Base-by-base conservation (phyloP, 768 basidiomycete species). In the Suillus subaureus region DNA sequence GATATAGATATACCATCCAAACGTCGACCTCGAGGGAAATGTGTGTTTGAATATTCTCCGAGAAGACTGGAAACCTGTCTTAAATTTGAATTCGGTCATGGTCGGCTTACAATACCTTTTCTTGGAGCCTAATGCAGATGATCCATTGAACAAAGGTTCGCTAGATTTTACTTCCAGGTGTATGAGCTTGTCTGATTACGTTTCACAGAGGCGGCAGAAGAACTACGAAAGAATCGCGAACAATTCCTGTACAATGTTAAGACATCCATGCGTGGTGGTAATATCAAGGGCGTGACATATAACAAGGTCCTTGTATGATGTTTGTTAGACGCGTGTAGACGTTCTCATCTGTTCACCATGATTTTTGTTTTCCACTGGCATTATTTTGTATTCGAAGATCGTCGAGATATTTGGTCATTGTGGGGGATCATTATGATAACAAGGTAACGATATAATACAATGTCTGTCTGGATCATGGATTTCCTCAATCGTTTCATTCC, bases 41-140 rank as follows among this genome's bases (percentile, higher is more conserved):
- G 97, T 99, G 55, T 99, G 97, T 82, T 78, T 99, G 71, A 99
- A 99, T 79, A 98, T 99, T 75, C 86, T 99, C 65, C 89, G 97
- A 75, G 97, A 99, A 82, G 97, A 99, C 80, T 99, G 97, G 97
- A 99, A 99, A 75, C 97, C 97, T 6, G 97, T 99, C 4, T 83
- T 99, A 52, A 99, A 98, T 78, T 84, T 99, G 61, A 98, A 96
- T 76, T 94, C 96, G 37, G 94, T 99, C 69, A 97, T 99, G 94
- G 94, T 99, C 66, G 97, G 97, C 42, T 79, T 99, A 64, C 97
- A 99, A 77, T 99, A 98, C 74, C 86, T 99, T 61, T 99, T 99
- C 85, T 83, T 99, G 64, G 97, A 99, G 78, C 97, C 97, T 16
- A 99, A 99, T 72, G 93, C 97, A 45, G 97, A 99, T 71, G 97